Base-by-base conservation (phyloP, 148 eudicot species). In the Rhododendron vialii region DNA sequence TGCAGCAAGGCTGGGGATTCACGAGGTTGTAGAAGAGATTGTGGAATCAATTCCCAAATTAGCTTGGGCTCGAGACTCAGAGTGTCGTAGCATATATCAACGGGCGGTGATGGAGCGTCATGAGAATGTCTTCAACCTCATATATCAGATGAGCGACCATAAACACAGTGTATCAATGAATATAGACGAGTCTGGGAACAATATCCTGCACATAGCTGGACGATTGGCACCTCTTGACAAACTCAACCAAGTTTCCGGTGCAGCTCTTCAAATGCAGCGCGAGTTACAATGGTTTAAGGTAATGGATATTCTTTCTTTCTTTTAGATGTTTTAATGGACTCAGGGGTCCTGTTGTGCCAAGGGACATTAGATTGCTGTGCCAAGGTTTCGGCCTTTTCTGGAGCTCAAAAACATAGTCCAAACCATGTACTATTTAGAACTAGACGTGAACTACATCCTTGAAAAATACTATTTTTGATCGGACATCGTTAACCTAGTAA, bases 201-300 rank as follows among this genome's bases (percentile, higher is more conserved):
- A 28, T 38, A 75, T 89, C 4, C 81, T 89, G 30, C 90, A 89
- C 43, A 82, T 89, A 47, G 90, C 88, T 65, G 88, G 80, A 0
- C 0, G 15, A 24, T 30, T 81, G 18, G 80, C 88, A 14, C n/a
- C 88, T 75, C n/a, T 85, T 1, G 47, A 77, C 77, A 36, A 84
- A 28, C 88, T 89, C 50, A 75, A 84, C 1, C 55, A 33, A 13
- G n/a, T 89, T 22, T 84, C 88, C 3, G 88, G 90, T 3, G 85
- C 90, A 2, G 88, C 88, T 5, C 67, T 89, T 6, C 90, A 89
- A 48, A 89, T 89, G 90, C 88, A 89, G 14, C 79, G 51, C 0
- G 88, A 89, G 85, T 26, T 84, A 55, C 47, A 74, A 7, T 89
- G 90, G 90, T 86, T 65, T 65, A n/a, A 65, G 73, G 73, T 65